Conservation (phyloP, 345 rosid genomes). For the Dimocarpus longan region DNA sequence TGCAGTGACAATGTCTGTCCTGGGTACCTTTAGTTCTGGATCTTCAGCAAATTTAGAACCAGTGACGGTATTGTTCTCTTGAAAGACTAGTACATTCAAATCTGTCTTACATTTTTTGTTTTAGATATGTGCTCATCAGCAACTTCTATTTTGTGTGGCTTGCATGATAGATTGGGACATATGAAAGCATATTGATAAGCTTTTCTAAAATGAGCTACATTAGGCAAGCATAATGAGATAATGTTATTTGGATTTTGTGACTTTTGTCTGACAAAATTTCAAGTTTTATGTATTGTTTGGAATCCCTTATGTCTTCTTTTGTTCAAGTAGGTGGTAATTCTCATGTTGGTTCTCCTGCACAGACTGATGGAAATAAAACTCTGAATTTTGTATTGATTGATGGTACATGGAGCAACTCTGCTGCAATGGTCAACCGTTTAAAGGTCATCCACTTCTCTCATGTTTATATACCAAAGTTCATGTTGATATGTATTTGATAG, state of each 20-base stretch:
- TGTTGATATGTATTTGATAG: background rate
- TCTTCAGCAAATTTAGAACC: conserved; percentile 39
- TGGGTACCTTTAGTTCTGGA: conserved; percentile 46
- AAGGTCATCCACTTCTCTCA: conserved; percentile 48
- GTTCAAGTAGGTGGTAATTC: conserved; percentile 23
- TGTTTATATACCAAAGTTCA: background rate
- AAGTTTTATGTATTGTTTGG: conserved; percentile 5
- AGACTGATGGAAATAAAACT: conserved; percentile 48
- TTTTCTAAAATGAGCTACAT: background rate
- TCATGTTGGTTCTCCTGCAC: conserved; percentile 36
- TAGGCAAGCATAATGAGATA: background rate
- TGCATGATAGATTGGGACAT: background rate
- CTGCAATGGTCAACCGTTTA: conserved; percentile 91
- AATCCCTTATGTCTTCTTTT: conserved; percentile 14
- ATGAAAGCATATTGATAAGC: background rate
- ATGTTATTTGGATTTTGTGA: background rate
- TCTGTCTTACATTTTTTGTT: conserved; percentile 5
- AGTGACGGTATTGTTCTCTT: conserved; percentile 35
- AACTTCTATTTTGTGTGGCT: conserved; percentile 2
- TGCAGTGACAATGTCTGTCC: conserved; percentile 55
- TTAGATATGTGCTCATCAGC: conserved; percentile 1
- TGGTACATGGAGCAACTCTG: conserved; percentile 98
- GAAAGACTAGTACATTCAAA: background rate
- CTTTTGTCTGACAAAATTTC: conserved; percentile 3
- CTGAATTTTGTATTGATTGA: conserved; percentile 81